phyloP scores from a whole-genome alignment of 805 yeast genomes.

The Kodamaea laetipori region DNA sequence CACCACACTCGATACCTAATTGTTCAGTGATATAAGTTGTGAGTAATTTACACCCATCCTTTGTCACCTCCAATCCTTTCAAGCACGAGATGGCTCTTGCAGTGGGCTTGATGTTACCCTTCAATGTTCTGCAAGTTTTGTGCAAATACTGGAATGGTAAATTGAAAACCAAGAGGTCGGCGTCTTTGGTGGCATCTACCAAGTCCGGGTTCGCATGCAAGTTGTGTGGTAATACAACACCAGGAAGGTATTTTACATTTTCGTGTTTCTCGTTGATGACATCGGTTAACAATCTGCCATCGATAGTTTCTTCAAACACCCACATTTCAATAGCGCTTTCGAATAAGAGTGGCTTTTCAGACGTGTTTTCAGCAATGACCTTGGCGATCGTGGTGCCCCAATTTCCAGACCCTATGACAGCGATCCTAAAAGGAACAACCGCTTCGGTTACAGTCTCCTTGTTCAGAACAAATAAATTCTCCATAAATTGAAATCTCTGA shows the following conservation, averaged over 20 bases:
- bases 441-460: neutral
- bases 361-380: conserved; percentile 46
- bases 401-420: conserved; percentile 49
- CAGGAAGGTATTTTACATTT: conserved; percentile 48
- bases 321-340: conserved; percentile 44
- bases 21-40: conserved; percentile 46
- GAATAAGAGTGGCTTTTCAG: conserved; percentile 41
- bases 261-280: conserved; percentile 46
- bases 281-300: conserved; percentile 44
- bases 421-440: conserved; percentile 34
- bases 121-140: conserved; percentile 39
- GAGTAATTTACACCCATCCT: conserved; percentile 46
- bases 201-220: conserved; percentile 44
- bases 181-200: conserved; percentile 39
- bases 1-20: conserved; percentile 48
- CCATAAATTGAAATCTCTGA: no score
- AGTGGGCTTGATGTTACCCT: conserved; percentile 39
- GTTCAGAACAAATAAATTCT: no score
- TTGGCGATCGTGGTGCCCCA: conserved; percentile 53
- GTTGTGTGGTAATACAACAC: conserved; percentile 43
- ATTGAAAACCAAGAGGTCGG: conserved; percentile 47
- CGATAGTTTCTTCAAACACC: conserved; percentile 47
- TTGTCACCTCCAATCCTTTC: conserved; percentile 48
- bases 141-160: conserved; percentile 50
- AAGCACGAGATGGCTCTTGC: conserved; percentile 49